Conservation (phyloP, 2,329 filamentous ascomycete genomes). For the Penicillium sumatraense region DNA sequence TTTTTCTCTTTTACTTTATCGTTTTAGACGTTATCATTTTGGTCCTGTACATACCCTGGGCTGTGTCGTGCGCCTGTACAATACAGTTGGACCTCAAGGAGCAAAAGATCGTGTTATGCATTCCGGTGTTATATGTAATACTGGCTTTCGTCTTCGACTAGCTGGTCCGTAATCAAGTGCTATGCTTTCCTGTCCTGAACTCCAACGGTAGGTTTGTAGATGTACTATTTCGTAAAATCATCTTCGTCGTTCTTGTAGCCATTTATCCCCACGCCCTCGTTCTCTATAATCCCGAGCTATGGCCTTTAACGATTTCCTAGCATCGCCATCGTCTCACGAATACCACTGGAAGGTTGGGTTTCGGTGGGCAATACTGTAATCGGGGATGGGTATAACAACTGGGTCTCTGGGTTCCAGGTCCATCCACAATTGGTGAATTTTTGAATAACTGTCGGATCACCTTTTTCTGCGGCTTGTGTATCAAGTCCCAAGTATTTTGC, state of each 20-base stretch:
- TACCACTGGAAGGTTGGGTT: slow-evolving; percentile 26
- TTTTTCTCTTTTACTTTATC: slow-evolving; percentile 34
- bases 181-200: slow-evolving; percentile 7
- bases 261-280: not conserved
- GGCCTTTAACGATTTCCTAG: slow-evolving; percentile 31
- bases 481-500: slow-evolving; percentile 45
- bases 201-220: slow-evolving; percentile 6
- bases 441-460: slow-evolving; percentile 34
- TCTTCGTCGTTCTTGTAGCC: not conserved
- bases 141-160: slow-evolving; percentile 10
- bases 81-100: slow-evolving; percentile 44
- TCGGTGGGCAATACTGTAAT: slow-evolving; percentile 22
- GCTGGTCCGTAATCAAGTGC: slow-evolving; percentile 3
- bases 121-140: slow-evolving; percentile 30
- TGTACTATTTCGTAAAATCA: not conserved
- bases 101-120: slow-evolving; percentile 42
- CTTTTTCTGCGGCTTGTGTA: slow-evolving; percentile 27
- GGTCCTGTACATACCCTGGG: slow-evolving; percentile 49
- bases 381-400: slow-evolving; percentile 40
- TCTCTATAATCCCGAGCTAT: not conserved
- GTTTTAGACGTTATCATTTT: slow-evolving; percentile 46
- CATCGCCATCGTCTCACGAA: slow-evolving; percentile 40
- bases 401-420: slow-evolving; percentile 42
- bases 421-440: slow-evolving; percentile 43
- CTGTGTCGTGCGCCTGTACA: slow-evolving; percentile 44